Base-by-base conservation (phyloP, 116 monocot genomes). In the Thalassia testudinum region DNA sequence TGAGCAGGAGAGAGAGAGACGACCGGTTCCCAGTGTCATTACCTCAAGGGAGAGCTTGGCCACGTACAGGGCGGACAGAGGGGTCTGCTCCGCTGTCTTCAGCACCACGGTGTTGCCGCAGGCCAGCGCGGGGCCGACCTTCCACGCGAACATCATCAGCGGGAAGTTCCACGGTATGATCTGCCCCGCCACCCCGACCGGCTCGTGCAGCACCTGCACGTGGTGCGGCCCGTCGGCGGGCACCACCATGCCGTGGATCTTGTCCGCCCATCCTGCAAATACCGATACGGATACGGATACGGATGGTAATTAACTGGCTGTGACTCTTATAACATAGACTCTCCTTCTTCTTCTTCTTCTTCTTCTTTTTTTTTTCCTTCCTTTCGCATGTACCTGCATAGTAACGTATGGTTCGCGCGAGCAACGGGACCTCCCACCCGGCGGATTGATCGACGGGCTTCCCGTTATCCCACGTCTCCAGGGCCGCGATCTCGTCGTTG, bases 131-230 rank as follows among this genome's bases (percentile, higher is more conserved):
- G 89, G 95, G 27, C 97, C 89, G 42, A 97, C 82, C 52, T 97
- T 97, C 89, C 88, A 88, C 26, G 82, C 74, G 68, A 63, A 85
- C 89, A 97, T 85, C 24, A 97, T 76, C 53, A 89, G 77, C 0
- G 97, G 97, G 49, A 97, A 89, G 56, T 97, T 97, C 97, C 95
- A 97, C 4, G 95, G 95, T 16, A 97, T 88, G 45, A 97, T 97
- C 56, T 88, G 89, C 3, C 89, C 95, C 1, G 61, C 85, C 57
- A 97, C 95, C 42, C 95, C 89, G 49, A 89, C 82, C 1, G 95
- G 95, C 62, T 89, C 95, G 22, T 85, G 71, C 53, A 97, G 54
- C 42, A 88, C 82, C 63, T 97, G 82, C 19, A 85, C 89, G 61
- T 97, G 95, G 42, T 88, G 77, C 2, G 75, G 79, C 19, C 85